A percentile compares a stretch with the other conserved stretches of the same genome.
Conservation (phyloP, 441 rosid genomes). For the Pelargonium fulgidum region DNA sequence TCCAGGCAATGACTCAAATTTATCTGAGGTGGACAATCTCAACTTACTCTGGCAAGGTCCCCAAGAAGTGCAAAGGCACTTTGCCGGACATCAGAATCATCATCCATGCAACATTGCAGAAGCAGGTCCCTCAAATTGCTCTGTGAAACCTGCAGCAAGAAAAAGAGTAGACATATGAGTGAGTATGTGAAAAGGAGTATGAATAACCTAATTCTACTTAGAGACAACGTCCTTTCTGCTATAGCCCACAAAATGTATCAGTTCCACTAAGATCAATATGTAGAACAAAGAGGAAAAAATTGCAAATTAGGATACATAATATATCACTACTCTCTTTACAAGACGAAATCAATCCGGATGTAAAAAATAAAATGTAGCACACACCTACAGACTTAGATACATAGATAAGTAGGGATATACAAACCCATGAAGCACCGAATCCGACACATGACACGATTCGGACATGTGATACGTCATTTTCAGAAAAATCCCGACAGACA, state of each 20-base stretch:
- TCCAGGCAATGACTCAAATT: slow-evolving; percentile 1
- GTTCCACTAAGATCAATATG: background rate
- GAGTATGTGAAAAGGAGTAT: background rate
- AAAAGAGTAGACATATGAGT: background rate
- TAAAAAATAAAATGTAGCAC: background rate
- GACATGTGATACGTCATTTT: too few species aligned
- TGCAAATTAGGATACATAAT: background rate
- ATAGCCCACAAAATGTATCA: background rate
- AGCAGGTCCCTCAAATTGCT: slow-evolving; percentile 80
- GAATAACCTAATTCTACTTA: background rate
- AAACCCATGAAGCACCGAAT: too few species aligned
- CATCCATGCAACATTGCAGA: slow-evolving; percentile 89
- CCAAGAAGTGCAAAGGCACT: slow-evolving; percentile 99
- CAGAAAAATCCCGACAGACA: too few species aligned
- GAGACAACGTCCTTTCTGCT: background rate
- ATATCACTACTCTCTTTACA: background rate
- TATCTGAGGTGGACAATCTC: slow-evolving; percentile 1
- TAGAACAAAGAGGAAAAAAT: background rate
- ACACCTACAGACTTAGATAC: background rate
- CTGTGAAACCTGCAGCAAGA: slow-evolving; percentile 55
- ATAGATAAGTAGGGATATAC: background rate
- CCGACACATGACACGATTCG: too few species aligned
- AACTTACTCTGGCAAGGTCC: slow-evolving; percentile 86
- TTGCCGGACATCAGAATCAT: slow-evolving; percentile 82
- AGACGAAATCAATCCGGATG: background rate